Evolutionary conservation across 2,329 filamentous ascomycete species (phyloP).

Genomic region (Colletotrichum tanaceti): DNA sequence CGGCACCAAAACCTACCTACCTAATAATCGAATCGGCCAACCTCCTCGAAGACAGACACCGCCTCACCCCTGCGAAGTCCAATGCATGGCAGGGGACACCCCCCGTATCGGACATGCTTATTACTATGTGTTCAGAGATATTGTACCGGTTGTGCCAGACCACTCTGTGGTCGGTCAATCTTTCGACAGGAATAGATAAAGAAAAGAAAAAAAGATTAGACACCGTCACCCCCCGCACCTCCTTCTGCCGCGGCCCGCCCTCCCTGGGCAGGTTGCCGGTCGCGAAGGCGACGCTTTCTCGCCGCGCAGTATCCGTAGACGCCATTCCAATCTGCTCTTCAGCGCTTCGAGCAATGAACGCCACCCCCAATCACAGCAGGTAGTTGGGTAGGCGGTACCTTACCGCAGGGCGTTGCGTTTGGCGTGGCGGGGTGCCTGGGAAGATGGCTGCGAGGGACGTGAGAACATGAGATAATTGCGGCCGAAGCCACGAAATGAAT

Average conservation of each 20-base stretch:
- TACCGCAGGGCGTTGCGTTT: constrained; percentile 11
- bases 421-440: background rate
- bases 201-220: background rate
- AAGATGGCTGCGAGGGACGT: constrained; percentile 1
- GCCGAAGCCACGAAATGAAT: constrained; percentile 27
- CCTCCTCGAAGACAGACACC: background rate
- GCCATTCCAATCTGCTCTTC: constrained; percentile 20
- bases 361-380: constrained; percentile 21
- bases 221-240: constrained; percentile 29
- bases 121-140: background rate
- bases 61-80: background rate
- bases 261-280: constrained; percentile 33
- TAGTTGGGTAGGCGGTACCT: background rate
- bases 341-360: constrained; percentile 24
- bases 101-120: background rate
- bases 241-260: constrained; percentile 16
- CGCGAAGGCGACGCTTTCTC: constrained; percentile 39
- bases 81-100: constrained; percentile 7
- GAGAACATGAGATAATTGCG: constrained; percentile 24
- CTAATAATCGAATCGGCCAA: background rate
- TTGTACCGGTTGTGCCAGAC: constrained; percentile 1
- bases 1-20: background rate
- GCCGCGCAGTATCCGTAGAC: constrained; percentile 16
- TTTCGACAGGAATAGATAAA: background rate
- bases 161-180: constrained; percentile 11